A percentile compares a stretch with the other conserved stretches of the same genome.
These are phyloP conservation scores for Martiniozyma asiatica DNA, from an alignment of 1,139 yeast species.

Conservation along the genomic window DNA sequence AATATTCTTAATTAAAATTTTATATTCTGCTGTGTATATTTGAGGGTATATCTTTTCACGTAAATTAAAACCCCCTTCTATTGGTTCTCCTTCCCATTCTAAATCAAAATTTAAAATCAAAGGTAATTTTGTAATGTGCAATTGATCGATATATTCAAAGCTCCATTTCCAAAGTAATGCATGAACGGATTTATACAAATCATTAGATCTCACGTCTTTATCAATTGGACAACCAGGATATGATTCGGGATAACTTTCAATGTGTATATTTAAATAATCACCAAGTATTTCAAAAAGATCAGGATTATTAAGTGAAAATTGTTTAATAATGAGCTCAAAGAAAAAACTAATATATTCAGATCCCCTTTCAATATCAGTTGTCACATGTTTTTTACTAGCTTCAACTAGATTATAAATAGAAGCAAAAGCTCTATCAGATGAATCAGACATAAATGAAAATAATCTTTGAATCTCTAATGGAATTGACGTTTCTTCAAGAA, in stretches of 20 bases:
- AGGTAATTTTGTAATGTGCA: constrained; percentile 23
- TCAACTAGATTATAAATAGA: constrained; percentile 25
- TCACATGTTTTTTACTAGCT: constrained; percentile 19
- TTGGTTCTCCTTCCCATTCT: constrained; percentile 22
- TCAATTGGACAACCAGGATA: constrained; percentile 18
- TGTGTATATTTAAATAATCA: no score
- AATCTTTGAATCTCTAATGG: constrained; percentile 30
- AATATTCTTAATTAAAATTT: constrained; percentile 11
- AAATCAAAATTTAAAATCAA: constrained; percentile 29
- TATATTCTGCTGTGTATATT: constrained; percentile 26
- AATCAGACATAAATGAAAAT: constrained; percentile 31
- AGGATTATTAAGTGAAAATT: constrained; percentile 13
- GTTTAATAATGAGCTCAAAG: constrained; percentile 10
- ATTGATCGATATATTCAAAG: constrained; percentile 16
- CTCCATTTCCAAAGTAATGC: constrained; percentile 23
- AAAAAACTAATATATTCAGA: constrained; percentile 18
- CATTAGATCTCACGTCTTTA: constrained; percentile 16
- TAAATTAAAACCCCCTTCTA: constrained; percentile 25
- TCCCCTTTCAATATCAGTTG: constrained; percentile 21
- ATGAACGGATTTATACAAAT: constrained; percentile 24
- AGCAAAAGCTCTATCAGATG: constrained; percentile 29
- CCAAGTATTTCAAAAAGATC: no score
- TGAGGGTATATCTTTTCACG: constrained; percentile 33
- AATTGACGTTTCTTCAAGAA: constrained; percentile 12
- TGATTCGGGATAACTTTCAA: no score